These are phyloP conservation scores for Yamadazyma laniorum DNA, from an alignment of 805 yeast genomes.

Conservation along the genomic window DNA sequence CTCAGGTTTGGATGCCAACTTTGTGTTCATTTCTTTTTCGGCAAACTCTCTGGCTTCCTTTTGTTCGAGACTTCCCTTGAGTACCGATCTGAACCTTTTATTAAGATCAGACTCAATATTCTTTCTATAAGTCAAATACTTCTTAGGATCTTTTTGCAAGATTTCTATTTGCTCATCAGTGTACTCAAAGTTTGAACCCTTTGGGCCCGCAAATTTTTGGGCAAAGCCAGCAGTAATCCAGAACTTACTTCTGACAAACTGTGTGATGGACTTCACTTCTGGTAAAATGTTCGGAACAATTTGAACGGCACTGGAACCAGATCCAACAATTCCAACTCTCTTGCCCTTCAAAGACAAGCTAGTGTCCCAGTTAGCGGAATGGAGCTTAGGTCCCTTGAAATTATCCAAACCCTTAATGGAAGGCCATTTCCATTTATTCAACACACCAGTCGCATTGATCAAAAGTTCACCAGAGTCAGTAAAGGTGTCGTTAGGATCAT, in stretches of 20 bases:
- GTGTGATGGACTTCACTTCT: slow-evolving; percentile 7
- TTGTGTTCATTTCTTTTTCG: neutral
- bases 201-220: slow-evolving; percentile 19
- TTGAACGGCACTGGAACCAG: slow-evolving; percentile 10
- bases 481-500: slow-evolving; percentile 3
- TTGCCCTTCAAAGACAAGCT: slow-evolving; percentile 5
- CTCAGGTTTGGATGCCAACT: slow-evolving; percentile 1
- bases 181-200: slow-evolving; percentile 1
- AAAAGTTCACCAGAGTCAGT: slow-evolving; percentile 2
- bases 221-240: slow-evolving; percentile 9
- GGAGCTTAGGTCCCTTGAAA: slow-evolving; percentile 8
- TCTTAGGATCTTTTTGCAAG: slow-evolving; percentile 1
- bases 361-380: slow-evolving; percentile 8
- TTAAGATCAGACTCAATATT: slow-evolving; percentile 3
- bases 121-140: slow-evolving; percentile 2
- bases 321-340: slow-evolving; percentile 9
- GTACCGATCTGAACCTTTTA: slow-evolving; percentile 2
- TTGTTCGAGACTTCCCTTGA: neutral
- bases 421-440: slow-evolving; percentile 4
- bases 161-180: slow-evolving; percentile 1
- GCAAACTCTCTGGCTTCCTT: slow-evolving; percentile 1
- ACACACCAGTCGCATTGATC: slow-evolving; percentile 4
- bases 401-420: slow-evolving; percentile 6
- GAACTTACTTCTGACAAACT: slow-evolving; percentile 7
- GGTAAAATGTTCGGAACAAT: slow-evolving; percentile 6